Conservation (phyloP, 1,139 yeast species). For the Pichia norvegensis region DNA sequence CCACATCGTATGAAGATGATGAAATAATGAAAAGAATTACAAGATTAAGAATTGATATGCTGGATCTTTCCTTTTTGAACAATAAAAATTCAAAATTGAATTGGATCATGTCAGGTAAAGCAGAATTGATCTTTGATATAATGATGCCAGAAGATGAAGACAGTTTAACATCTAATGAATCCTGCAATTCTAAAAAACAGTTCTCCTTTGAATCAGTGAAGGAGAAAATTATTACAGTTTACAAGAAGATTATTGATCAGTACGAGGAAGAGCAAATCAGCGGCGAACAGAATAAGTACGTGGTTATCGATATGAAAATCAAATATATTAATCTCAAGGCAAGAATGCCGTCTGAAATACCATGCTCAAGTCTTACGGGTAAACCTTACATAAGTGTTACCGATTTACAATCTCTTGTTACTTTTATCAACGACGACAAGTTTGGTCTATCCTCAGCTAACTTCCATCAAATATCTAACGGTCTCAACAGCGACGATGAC, state of each 20-base stretch:
- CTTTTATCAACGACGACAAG: conserved; percentile 47
- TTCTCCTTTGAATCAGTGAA: conserved; percentile 11
- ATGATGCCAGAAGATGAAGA: conserved; percentile 48
- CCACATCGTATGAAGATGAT: conserved; percentile 10
- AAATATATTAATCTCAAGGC: conserved; percentile 58
- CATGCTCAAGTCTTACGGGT: conserved; percentile 43
- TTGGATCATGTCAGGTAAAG: conserved; percentile 65
- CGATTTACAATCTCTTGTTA: conserved; percentile 52
- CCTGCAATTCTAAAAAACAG: conserved; percentile 7
- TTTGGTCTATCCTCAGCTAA: conserved; percentile 22
- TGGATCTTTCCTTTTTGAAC: conserved; percentile 39
- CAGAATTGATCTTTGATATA: conserved; percentile 63
- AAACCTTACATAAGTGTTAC: conserved; percentile 51
- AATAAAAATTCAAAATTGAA: conserved; percentile 44
- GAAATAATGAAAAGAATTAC: conserved; percentile 46
- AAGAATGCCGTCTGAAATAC: conserved; percentile 44
- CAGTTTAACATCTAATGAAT: not conserved
- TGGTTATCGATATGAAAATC: conserved; percentile 57
- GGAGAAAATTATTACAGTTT: conserved; percentile 4
- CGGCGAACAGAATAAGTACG: conserved; percentile 39
- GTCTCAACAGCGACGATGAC: conserved; percentile 21
- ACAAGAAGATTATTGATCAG: conserved; percentile 10
- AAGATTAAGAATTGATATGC: conserved; percentile 57
- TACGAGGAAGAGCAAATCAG: conserved; percentile 1
- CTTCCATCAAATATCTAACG: conserved; percentile 2